Percentiles rank a stretch among this genome's conserved stretches.
phyloP scores from a whole-genome alignment of 2,329 filamentous ascomycete genomes.

The Xylariales sp. region DNA sequence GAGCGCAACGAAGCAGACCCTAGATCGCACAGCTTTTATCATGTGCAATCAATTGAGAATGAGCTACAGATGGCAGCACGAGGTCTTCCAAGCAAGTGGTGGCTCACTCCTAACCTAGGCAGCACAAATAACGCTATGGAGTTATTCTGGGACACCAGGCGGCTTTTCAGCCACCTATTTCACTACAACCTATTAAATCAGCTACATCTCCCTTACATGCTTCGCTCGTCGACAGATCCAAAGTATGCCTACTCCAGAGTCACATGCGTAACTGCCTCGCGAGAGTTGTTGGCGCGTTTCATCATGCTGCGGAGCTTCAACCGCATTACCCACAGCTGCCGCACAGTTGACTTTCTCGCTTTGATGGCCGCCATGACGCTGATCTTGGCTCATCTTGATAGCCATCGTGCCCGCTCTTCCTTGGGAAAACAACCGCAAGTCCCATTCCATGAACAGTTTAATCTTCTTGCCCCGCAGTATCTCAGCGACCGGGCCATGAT shows the following conservation, averaged over 20 bases:
- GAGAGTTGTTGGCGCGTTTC: conserved; percentile 35
- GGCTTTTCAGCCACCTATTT: too few relatives aligned
- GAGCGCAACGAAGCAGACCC: too few relatives aligned
- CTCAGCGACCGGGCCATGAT: conserved; percentile 5
- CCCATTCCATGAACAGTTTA: conserved; percentile 5
- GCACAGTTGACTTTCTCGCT: conserved; percentile 36
- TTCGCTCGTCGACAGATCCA: conserved; percentile 22
- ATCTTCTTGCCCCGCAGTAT: conserved; percentile 6
- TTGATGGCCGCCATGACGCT: conserved; percentile 33
- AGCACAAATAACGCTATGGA: too few relatives aligned
- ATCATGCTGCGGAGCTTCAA: conserved; percentile 28
- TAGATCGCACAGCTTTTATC: too few relatives aligned
- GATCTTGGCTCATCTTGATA: conserved; percentile 34
- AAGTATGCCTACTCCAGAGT: conserved; percentile 33
- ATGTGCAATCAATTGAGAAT: too few relatives aligned
- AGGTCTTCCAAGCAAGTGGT: too few relatives aligned
- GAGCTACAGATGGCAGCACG: too few relatives aligned
- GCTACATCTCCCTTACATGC: conserved; percentile 40
- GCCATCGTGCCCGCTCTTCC: conserved; percentile 7
- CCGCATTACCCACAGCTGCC: conserved; percentile 29
- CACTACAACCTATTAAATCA: too few relatives aligned
- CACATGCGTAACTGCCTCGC: conserved; percentile 34
- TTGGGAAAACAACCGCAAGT: too few relatives aligned
- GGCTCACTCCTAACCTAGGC: too few relatives aligned
- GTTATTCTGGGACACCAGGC: too few relatives aligned